Percentiles rank a stretch among this genome's conserved stretches.
These are phyloP conservation scores for Roridomyces roridus DNA, from an alignment of 768 basidiomycete species.

Conservation along the genomic window DNA sequence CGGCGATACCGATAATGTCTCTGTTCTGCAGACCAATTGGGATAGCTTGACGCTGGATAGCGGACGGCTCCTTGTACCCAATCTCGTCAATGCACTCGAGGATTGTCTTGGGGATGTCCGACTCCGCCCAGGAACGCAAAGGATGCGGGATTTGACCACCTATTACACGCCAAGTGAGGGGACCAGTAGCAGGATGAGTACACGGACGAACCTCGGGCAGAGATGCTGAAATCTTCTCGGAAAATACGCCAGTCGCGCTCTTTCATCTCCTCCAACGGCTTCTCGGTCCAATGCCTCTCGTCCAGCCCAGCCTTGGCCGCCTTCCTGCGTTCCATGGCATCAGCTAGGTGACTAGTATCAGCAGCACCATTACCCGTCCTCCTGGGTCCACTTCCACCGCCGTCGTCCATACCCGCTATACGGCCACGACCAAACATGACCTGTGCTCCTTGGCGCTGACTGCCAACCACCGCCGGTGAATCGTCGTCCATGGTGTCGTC, in stretches of 20 bases:
- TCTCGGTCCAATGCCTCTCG: constrained; percentile 98
- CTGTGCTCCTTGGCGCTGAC: constrained; percentile 80
- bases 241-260: constrained; percentile 99
- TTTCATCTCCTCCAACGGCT: constrained; percentile 90
- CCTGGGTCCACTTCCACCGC: constrained; percentile 52
- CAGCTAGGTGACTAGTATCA: constrained; percentile 64
- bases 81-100: constrained; percentile 86
- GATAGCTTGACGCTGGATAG: constrained; percentile 98
- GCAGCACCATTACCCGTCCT: constrained; percentile 37
- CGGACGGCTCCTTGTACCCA: constrained; percentile 96
- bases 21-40: constrained; percentile 98
- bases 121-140: constrained; percentile 91
- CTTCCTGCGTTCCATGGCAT: constrained; percentile 81
- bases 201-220: constrained; percentile 73
- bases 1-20: constrained; percentile 98
- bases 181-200: background rate
- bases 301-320: constrained; percentile 85
- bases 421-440: constrained; percentile 89
- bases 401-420: constrained; percentile 88
- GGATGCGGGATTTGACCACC: constrained; percentile 95
- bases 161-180: constrained; percentile 37
- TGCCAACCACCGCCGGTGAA: constrained; percentile 72
- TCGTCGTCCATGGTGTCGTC: constrained; percentile 91
- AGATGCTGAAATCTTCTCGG: constrained; percentile 97
- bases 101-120: constrained; percentile 77